These are phyloP conservation scores for Plasmodium ovale DNA, from an alignment of 169 alveolate species.

Conservation along the genomic window DNA sequence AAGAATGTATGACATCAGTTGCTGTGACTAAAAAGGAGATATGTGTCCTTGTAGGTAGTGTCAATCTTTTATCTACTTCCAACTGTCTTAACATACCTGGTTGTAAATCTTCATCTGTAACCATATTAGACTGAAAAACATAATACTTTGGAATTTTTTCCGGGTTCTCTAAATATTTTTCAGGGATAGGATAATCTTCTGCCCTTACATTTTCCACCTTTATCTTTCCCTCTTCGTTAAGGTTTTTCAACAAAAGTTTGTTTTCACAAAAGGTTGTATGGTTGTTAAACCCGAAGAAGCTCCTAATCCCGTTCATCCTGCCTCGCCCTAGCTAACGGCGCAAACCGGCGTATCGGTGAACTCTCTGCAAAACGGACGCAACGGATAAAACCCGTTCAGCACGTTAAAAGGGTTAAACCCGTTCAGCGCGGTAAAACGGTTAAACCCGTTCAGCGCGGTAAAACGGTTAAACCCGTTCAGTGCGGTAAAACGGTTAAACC, in stretches of 20 bases:
- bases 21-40: constrained; percentile 90
- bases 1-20: constrained; percentile 89
- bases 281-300: constrained; percentile 37
- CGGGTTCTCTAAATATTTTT: constrained; percentile 83
- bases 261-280: constrained; percentile 25
- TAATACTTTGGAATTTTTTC: constrained; percentile 86
- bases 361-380: too few relatives aligned
- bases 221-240: constrained; percentile 17
- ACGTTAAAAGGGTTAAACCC: too few relatives aligned
- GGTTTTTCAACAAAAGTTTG: constrained; percentile 18
- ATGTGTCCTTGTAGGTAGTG: constrained; percentile 92
- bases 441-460: too few relatives aligned
- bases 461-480: too few relatives aligned
- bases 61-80: constrained; percentile 91
- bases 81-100: constrained; percentile 91
- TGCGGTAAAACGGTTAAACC: too few relatives aligned
- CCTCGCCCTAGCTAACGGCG: too few relatives aligned
- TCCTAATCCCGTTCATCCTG: constrained; percentile 21
- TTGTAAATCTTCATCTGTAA: constrained; percentile 85
- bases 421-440: too few relatives aligned
- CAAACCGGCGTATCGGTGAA: too few relatives aligned
- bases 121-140: constrained; percentile 86
- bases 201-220: constrained; percentile 64
- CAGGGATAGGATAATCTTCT: constrained; percentile 84
- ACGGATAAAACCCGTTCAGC: too few relatives aligned